These are phyloP conservation scores for Spizellomyces punctatus DNA, from an alignment of 192 early-diverging fungal species.

Conservation along the genomic window DNA sequence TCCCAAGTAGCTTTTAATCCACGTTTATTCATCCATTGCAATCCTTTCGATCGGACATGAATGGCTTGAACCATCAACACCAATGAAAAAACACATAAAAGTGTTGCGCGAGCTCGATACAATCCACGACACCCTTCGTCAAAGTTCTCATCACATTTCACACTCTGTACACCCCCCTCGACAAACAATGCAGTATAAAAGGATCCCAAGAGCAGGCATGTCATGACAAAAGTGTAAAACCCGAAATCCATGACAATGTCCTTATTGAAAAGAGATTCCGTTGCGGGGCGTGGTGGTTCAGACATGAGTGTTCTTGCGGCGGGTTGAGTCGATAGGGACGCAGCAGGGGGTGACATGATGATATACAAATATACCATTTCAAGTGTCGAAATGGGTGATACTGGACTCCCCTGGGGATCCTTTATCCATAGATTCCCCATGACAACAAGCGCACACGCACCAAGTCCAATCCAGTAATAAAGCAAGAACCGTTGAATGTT, in stretches of 20 bases:
- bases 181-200: conserved; percentile 27
- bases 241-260: conserved; percentile 68
- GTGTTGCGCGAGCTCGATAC: background rate
- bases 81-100: background rate
- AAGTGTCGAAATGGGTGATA: conserved; percentile 77
- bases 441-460: conserved; percentile 64
- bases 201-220: conserved; percentile 59
- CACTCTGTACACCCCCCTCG: background rate
- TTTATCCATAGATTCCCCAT: conserved; percentile 75
- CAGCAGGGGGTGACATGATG: conserved; percentile 79
- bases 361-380: conserved; percentile 80
- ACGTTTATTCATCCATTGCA: background rate
- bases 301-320: conserved; percentile 63
- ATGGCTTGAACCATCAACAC: background rate
- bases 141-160: background rate
- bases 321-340: conserved; percentile 73
- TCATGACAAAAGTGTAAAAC: conserved; percentile 68
- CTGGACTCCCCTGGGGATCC: conserved; percentile 70
- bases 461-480: conserved; percentile 24
- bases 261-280: conserved; percentile 67
- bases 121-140: conserved; percentile 1
- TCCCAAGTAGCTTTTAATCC: background rate
- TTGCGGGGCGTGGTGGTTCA: conserved; percentile 68
- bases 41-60: conserved; percentile 1
- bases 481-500: conserved; percentile 55